Base-by-base conservation (phyloP, 108 stramenopile species). In the Skeletonema menzelii region DNA sequence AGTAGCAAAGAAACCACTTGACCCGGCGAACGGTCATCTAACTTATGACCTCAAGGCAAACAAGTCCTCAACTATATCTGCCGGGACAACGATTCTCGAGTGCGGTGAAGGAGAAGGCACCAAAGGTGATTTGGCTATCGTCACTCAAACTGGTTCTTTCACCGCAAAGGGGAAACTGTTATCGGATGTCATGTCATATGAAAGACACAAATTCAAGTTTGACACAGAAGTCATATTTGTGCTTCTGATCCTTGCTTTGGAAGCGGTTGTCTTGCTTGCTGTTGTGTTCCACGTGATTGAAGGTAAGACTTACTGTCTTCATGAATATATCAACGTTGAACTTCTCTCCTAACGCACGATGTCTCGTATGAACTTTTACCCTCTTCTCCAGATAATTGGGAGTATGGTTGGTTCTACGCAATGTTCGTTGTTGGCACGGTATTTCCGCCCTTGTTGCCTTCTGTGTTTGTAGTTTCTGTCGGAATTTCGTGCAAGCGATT, bases 201-300 rank as follows among this genome's bases (percentile, higher is more conserved):
- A 86, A 34, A 83, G 89, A 19, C 87, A 87, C 63, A 53, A 83
- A 42, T 87, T 90, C 70, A 86, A 90, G 70, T 87, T 88, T 67
- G 89, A 90, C 38, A 63, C 71, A 0, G 89, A 90, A 62, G 84
- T 90, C 22, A 67, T 74, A 8, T 56, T 80, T 53, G 88, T 76
- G 57, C 53, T 90, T 19, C 27, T 55, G 57, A 82, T 87, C 72
- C 65, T 90, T 27, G 34, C 76, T 11, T 37, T 82, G 1, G 74
- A 86, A 49, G 83, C 84, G 34, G 75, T 82, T 40, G 58, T 90
- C 37, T 38, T 67, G n/a, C 75, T 87, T 28, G 30, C 72, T 0
- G 26, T 89, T 27, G 82, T 83, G 14, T 30, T 82, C 44, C 28
- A 22, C 28, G 62, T 87, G 13, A 32, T 86, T 10, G 65, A 84